A percentile compares a stretch with the other conserved stretches of the same genome.
These are phyloP conservation scores for Rhodotorula toruloides DNA, from an alignment of 768 basidiomycete species.

Conservation along the genomic window DNA sequence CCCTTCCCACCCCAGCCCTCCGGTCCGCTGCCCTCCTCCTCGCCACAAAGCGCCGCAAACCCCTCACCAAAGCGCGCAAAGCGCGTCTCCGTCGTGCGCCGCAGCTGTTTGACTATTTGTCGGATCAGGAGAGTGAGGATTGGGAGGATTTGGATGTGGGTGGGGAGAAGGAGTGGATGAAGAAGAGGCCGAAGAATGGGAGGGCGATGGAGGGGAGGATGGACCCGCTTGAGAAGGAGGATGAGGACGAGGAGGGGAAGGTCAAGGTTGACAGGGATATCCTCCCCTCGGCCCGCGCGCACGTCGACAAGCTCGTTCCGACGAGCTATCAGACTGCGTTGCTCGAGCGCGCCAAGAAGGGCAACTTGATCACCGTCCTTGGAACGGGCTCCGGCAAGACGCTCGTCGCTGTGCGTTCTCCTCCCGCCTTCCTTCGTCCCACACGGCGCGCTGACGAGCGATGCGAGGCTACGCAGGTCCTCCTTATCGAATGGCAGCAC, in stretches of 20 bases:
- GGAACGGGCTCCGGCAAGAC: slow-evolving; percentile 19
- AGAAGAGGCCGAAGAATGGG: slow-evolving; percentile 3
- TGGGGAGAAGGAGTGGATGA: neutral
- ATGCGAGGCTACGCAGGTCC: neutral
- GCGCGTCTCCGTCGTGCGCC: too few species aligned
- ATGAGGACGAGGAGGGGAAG: neutral
- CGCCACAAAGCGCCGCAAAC: slow-evolving; percentile 17
- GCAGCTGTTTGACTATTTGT: slow-evolving; percentile 17
- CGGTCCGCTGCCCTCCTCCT: neutral
- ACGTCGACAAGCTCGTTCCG: slow-evolving; percentile 14
- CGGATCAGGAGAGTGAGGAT: slow-evolving; percentile 11
- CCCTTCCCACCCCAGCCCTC: neutral
- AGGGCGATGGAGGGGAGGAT: slow-evolving; percentile 5
- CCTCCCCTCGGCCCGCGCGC: neutral
- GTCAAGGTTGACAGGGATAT: neutral
- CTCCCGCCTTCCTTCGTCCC: neutral
- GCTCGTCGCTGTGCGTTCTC: slow-evolving; percentile 11
- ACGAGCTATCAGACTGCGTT: slow-evolving; percentile 11
- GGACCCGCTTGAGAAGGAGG: neutral
- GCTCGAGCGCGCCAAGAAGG: slow-evolving; percentile 13
- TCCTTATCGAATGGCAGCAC: slow-evolving; percentile 16
- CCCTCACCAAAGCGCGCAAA: neutral
- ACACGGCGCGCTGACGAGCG: too few species aligned
- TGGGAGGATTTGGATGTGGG: slow-evolving; percentile 9
- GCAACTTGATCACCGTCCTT: slow-evolving; percentile 9